Percentiles rank a stretch among this genome's conserved stretches.
These are phyloP conservation scores for Pseudocercospora vitis DNA, from an alignment of 2,329 filamentous ascomycete species.

Conservation along the genomic window DNA sequence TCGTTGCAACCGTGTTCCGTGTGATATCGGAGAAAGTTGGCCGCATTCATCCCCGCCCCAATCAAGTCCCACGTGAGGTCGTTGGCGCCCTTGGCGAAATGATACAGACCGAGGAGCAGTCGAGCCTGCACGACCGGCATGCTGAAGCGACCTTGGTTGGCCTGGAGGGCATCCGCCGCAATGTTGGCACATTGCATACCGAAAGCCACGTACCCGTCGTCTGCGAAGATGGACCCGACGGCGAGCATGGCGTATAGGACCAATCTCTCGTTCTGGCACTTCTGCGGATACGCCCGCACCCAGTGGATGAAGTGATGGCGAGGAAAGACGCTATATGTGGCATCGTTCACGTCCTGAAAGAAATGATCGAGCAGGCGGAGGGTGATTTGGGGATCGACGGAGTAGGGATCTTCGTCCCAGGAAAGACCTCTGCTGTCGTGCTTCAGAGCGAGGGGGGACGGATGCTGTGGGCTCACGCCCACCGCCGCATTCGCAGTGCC, in stretches of 20 bases:
- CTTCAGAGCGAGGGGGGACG: slow-evolving; percentile 25
- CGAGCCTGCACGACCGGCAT: slow-evolving; percentile 67
- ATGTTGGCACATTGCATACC: slow-evolving; percentile 55
- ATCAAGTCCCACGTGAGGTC: slow-evolving; percentile 64
- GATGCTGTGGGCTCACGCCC: slow-evolving; percentile 21
- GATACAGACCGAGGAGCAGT: slow-evolving; percentile 66
- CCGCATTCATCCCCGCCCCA: slow-evolving; percentile 61
- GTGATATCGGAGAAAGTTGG: slow-evolving; percentile 58
- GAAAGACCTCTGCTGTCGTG: slow-evolving; percentile 36
- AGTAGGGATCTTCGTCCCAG: slow-evolving; percentile 57
- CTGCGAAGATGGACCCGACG: slow-evolving; percentile 58
- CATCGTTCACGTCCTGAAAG: slow-evolving; percentile 58
- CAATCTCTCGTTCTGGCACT: slow-evolving; percentile 53
- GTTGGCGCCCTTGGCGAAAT: slow-evolving; percentile 61
- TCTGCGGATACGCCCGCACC: slow-evolving; percentile 49
- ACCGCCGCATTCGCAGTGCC: slow-evolving; percentile 4
- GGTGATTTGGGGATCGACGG: slow-evolving; percentile 51
- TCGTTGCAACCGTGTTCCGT: slow-evolving; percentile 53
- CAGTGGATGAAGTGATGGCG: slow-evolving; percentile 55
- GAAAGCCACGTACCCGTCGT: slow-evolving; percentile 43
- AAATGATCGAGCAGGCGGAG: slow-evolving; percentile 56
- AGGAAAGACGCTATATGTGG: slow-evolving; percentile 58
- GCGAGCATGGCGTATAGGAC: slow-evolving; percentile 61
- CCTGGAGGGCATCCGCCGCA: slow-evolving; percentile 58
- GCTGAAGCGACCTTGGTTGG: slow-evolving; percentile 53